Conservation (phyloP, 768 basidiomycete genomes). For the Boletus vinaceobasis region DNA sequence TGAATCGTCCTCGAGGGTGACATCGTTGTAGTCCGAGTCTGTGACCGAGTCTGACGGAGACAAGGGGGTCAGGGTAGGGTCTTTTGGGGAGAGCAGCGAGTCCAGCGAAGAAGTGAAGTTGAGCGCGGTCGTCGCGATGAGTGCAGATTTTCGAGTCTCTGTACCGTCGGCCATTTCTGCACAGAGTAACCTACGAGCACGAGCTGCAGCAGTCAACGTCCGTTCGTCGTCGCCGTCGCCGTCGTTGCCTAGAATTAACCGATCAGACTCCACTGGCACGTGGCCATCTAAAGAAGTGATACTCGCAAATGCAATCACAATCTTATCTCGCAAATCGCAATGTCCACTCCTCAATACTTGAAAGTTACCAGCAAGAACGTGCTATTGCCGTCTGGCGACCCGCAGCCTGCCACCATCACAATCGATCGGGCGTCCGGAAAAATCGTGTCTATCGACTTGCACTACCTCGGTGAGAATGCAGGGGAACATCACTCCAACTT, state of each 20-base stretch:
- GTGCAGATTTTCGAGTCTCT: conserved; percentile 6
- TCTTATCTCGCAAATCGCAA: conserved; percentile 5
- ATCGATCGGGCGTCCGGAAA: conserved; percentile 56
- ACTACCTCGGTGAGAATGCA: conserved; percentile 31
- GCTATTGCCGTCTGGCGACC: conserved; percentile 48
- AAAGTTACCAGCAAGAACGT: conserved; percentile 56
- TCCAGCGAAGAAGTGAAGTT: conserved; percentile 35
- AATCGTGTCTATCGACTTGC: conserved; percentile 48
- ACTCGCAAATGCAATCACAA: not conserved
- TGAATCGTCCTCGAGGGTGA: conserved; percentile 42
- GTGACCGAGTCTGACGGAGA: conserved; percentile 44
- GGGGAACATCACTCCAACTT: conserved; percentile 14
- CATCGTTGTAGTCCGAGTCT: conserved; percentile 64
- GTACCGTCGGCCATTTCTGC: conserved; percentile 18
- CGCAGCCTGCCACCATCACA: conserved; percentile 64
- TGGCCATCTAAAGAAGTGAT: not conserved
- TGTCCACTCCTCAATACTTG: conserved; percentile 17
- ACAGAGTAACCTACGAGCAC: not conserved
- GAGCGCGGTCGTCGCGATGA: conserved; percentile 5
- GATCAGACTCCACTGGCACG: not conserved
- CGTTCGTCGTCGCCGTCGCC: not conserved
- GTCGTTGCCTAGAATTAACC: not conserved
- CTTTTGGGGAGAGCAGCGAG: conserved; percentile 50
- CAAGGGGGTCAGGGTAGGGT: conserved; percentile 27
- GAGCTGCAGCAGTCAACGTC: not conserved